A percentile compares a stretch with the other conserved stretches of the same genome.
phyloP scores from a whole-genome alignment of 2,329 filamentous ascomycete genomes.

The Penicillium frequentans region DNA sequence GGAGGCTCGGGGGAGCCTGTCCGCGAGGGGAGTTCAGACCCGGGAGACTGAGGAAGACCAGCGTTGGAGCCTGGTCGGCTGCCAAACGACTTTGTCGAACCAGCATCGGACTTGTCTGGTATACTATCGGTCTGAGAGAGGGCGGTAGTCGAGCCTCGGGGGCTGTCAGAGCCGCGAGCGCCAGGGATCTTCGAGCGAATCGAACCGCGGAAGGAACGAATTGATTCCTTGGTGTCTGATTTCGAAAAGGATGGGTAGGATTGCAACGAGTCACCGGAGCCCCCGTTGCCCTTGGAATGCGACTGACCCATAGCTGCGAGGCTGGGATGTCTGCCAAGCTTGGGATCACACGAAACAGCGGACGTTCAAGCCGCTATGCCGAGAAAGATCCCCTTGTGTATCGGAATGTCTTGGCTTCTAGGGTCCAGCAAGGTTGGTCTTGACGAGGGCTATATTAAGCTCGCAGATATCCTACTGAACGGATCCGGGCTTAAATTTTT shows the following conservation, averaged over 20 bases:
- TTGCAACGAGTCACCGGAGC: constrained; percentile 65
- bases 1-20: constrained; percentile 61
- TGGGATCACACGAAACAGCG: constrained; percentile 23
- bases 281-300: constrained; percentile 56
- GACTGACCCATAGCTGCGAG: constrained; percentile 50
- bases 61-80: constrained; percentile 46
- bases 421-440: constrained; percentile 11
- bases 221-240: constrained; percentile 90
- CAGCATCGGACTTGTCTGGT: constrained; percentile 67
- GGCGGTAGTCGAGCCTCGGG: constrained; percentile 68
- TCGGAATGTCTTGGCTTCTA: constrained; percentile 34
- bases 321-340: constrained; percentile 35
- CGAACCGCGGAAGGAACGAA: constrained; percentile 76
- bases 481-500: neutral
- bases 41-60: constrained; percentile 30
- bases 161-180: constrained; percentile 66
- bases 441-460: constrained; percentile 20
- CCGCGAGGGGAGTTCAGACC: constrained; percentile 48
- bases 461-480: constrained; percentile 2
- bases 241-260: constrained; percentile 90
- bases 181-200: constrained; percentile 89
- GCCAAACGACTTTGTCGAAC: constrained; percentile 70
- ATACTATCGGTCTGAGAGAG: constrained; percentile 61
- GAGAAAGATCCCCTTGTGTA: constrained; percentile 22
- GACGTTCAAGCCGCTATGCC: constrained; percentile 23